These are phyloP conservation scores for Gymnopus androsaceus DNA, from an alignment of 1,284 basidiomycete species.

Conservation along the genomic window DNA sequence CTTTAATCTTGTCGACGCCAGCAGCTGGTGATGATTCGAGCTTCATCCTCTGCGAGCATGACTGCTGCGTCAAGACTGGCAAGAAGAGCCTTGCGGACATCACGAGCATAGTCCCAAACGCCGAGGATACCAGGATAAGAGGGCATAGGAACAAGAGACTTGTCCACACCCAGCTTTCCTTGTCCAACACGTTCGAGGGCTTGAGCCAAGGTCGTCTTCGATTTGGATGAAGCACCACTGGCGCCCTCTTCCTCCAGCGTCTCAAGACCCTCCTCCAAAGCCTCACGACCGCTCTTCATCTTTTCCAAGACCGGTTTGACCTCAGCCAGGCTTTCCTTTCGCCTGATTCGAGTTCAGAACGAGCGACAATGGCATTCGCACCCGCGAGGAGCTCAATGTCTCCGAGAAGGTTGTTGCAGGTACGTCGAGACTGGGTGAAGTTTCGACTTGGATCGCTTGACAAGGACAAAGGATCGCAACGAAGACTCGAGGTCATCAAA, in stretches of 20 bases:
- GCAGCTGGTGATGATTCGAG: slow-evolving; percentile 69
- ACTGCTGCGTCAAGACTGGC: slow-evolving; percentile 84
- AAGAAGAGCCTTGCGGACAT: slow-evolving; percentile 81
- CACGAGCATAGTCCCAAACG: slow-evolving; percentile 87
- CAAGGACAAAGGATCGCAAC: slow-evolving; percentile 92
- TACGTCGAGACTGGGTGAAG: slow-evolving; percentile 95
- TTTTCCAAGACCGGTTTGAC: slow-evolving; percentile 85
- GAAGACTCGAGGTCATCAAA: slow-evolving; percentile 93
- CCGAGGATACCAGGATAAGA: slow-evolving; percentile 86
- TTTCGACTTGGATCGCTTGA: slow-evolving; percentile 95
- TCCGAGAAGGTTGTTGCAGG: slow-evolving; percentile 82
- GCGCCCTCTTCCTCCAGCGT: slow-evolving; percentile 79
- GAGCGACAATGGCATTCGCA: slow-evolving; percentile 86
- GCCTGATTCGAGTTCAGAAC: slow-evolving; percentile 80
- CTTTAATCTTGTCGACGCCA: slow-evolving; percentile 71
- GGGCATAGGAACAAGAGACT: slow-evolving; percentile 61
- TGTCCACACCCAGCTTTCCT: slow-evolving; percentile 69
- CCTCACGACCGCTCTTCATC: slow-evolving; percentile 76
- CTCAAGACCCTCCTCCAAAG: slow-evolving; percentile 81
- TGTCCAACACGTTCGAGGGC: slow-evolving; percentile 81
- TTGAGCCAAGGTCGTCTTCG: slow-evolving; percentile 62
- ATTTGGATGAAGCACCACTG: slow-evolving; percentile 51
- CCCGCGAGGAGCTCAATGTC: slow-evolving; percentile 89
- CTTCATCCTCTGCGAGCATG: slow-evolving; percentile 81
- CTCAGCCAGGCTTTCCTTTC: slow-evolving; percentile 66